Conservation (phyloP, 345 rosid genomes). For the Salix caprea region DNA sequence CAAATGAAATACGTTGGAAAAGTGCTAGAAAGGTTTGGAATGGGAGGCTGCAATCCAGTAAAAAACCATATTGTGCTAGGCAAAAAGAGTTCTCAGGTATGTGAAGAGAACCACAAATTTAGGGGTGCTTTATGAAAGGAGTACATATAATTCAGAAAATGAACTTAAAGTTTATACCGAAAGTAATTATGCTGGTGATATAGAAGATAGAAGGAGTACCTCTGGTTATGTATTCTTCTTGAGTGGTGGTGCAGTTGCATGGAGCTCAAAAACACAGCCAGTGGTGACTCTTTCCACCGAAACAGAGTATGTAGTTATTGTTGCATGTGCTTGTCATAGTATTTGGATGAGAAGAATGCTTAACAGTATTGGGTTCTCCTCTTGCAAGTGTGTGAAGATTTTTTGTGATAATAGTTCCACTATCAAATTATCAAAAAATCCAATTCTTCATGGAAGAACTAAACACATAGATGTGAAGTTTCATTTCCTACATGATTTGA, state of each 20-base stretch:
- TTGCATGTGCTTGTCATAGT: background rate
- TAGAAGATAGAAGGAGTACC: background rate
- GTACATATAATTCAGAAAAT: too few relatives aligned
- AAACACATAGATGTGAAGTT: background rate
- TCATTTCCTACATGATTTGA: too few relatives aligned
- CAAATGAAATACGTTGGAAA: background rate
- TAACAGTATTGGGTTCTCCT: too few relatives aligned
- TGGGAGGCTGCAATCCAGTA: accelerated
- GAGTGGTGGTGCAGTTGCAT: background rate
- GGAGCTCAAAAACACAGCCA: background rate
- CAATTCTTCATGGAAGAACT: background rate
- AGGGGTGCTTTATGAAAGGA: too few relatives aligned
- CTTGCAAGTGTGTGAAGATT: background rate
- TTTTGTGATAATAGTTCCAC: too few relatives aligned
- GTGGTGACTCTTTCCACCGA: background rate
- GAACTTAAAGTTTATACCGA: too few relatives aligned
- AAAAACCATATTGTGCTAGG: too few relatives aligned
- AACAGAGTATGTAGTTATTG: background rate
- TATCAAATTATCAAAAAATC: too few relatives aligned
- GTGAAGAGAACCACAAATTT: too few relatives aligned
- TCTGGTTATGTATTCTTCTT: too few relatives aligned
- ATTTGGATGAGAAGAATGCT: background rate
- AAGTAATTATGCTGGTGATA: too few relatives aligned
- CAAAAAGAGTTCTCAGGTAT: background rate
- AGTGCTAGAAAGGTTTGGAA: too few relatives aligned